Base-by-base conservation (phyloP, 495 filamentous ascomycete species). In the Physcia stellaris region DNA sequence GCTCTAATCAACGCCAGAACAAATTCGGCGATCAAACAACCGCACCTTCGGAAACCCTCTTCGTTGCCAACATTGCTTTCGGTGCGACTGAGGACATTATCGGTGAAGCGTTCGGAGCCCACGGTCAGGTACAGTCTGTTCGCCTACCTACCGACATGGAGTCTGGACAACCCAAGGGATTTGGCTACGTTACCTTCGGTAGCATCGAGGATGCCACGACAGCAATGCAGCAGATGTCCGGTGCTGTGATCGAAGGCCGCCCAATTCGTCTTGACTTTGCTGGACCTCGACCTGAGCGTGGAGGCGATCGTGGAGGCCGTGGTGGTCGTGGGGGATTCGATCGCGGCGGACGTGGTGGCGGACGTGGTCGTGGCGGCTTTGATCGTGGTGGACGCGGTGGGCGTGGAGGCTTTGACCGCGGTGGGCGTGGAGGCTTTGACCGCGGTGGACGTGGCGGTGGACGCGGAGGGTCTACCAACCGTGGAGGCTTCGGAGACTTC, bases 41-140 rank as follows among this genome's bases (percentile, higher is more conserved):
- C 54, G 76, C 85, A 32, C 71, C 74, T 56, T 80, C 72, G 57
- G 81, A 87, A 50, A 98, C 90, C 39, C 71, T 98, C 30, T 98
- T 92, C 59, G 73, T 94, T 41, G 90, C 88, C 49, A 98, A 98
- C 67, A 64, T 98, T 32, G 70, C 80, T 27, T 98, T 93, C 63
- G 77, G 82, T 38, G 80, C 75, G 50, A 74, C 78, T 41, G 80
- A 93, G 66, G 77, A 86, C 32, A 62, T 68, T 40, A 62, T 98
- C 39, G 66, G 66, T 41, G 76, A 80, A 41, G 71, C 77, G 56
- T 96, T 95, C 63, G 71, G 74, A 45, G 67, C 71, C 42, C 70
- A 79, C 51, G 76, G 74, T 44, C 62, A 57, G 48, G 75, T 96
- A 56, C 66, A 75, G 43, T 79, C 80, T 49, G 75, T 95, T 42